These are phyloP conservation scores for Alternaria dauci DNA, from an alignment of 2,329 filamentous ascomycete genomes.

Conservation along the genomic window DNA sequence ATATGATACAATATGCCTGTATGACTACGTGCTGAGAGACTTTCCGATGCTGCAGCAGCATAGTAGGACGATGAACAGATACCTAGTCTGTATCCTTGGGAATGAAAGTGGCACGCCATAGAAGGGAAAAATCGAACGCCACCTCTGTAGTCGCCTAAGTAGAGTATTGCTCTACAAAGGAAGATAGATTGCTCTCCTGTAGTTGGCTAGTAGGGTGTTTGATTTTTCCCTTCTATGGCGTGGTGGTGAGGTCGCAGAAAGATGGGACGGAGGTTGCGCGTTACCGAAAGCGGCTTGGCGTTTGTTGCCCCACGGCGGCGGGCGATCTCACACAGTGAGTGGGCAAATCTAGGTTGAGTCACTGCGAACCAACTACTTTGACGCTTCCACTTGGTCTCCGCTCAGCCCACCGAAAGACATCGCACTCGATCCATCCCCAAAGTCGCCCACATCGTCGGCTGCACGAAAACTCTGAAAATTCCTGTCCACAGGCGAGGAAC, in stretches of 20 bases:
- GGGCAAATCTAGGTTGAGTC: constrained; percentile 40
- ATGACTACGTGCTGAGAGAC: neutral
- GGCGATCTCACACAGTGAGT: constrained; percentile 28
- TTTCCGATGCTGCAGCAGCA: neutral
- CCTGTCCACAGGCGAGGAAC: constrained; percentile 3
- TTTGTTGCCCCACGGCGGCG: constrained; percentile 24
- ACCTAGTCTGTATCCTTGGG: neutral
- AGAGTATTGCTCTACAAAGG: too few relatives aligned
- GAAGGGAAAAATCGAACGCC: too few relatives aligned
- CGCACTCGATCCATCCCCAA: neutral
- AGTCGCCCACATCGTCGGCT: neutral
- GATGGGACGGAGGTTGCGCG: neutral
- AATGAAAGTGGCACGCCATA: neutral
- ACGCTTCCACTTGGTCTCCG: constrained; percentile 8
- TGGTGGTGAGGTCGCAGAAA: neutral
- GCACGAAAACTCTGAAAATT: neutral
- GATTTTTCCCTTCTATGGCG: too few relatives aligned
- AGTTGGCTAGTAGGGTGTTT: too few relatives aligned
- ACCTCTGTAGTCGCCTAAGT: too few relatives aligned
- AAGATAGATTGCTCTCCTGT: too few relatives aligned
- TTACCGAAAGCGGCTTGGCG: constrained; percentile 7
- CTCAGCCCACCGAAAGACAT: constrained; percentile 1
- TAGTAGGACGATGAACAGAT: neutral
- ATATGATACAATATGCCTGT: neutral
- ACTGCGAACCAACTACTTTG: constrained; percentile 16